Conservation (phyloP, 1,284 basidiomycete species). For the Marasmius oreades region DNA sequence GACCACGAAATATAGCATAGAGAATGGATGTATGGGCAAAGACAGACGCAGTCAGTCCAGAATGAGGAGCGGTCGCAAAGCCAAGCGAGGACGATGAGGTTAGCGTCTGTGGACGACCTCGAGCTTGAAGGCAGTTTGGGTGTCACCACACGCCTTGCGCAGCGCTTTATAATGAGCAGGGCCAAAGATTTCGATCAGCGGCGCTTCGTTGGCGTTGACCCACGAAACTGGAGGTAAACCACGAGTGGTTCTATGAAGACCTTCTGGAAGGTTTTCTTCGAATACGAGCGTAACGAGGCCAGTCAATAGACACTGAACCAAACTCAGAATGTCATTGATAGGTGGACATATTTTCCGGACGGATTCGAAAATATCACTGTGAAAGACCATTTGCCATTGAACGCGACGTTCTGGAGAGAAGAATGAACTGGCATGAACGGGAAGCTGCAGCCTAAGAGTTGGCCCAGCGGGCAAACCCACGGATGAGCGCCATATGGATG, state of each 20-base stretch:
- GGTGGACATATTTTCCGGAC: constrained; percentile 74
- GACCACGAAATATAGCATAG: constrained; percentile 6
- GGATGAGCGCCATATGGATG: constrained; percentile 71
- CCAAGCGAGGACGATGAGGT: constrained; percentile 5
- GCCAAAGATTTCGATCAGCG: constrained; percentile 71
- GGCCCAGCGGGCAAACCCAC: constrained; percentile 72
- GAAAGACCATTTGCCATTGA: constrained; percentile 87
- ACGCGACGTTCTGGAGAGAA: constrained; percentile 78
- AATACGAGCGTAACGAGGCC: constrained; percentile 74
- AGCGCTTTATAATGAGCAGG: constrained; percentile 64
- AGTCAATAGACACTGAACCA: constrained; percentile 77
- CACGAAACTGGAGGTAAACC: constrained; percentile 73
- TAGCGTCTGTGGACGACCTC: constrained; percentile 45
- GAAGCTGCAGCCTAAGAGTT: constrained; percentile 65
- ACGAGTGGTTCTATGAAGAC: constrained; percentile 67
- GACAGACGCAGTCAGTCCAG: constrained; percentile 1
- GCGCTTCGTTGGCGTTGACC: constrained; percentile 63
- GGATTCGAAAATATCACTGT: constrained; percentile 75
- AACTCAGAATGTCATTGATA: constrained; percentile 71
- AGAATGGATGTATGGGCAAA: neutral
- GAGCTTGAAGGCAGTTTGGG: constrained; percentile 67
- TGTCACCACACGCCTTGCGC: constrained; percentile 67
- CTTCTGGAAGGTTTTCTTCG: constrained; percentile 66
- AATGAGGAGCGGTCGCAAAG: constrained; percentile 7
- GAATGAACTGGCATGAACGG: constrained; percentile 74